Conservation (phyloP, 352 stramenopile genomes). For the Globisporangium paroecandrum region DNA sequence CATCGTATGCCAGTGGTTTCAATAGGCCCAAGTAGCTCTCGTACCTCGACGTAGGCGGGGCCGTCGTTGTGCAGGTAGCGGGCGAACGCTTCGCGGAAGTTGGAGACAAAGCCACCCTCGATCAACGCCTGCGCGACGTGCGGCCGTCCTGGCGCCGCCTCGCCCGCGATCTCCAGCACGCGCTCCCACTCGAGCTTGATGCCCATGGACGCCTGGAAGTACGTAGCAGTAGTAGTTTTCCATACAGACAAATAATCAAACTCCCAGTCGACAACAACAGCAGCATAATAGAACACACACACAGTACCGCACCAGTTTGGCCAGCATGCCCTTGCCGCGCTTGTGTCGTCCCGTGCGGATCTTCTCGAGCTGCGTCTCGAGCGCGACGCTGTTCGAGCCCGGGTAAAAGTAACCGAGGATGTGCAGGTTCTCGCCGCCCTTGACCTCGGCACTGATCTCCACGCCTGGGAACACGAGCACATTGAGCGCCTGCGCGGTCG, state of each 20-base stretch:
- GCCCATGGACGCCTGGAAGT: slow-evolving; percentile 61
- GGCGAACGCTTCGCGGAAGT: slow-evolving; percentile 78
- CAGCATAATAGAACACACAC: background rate
- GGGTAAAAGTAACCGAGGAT: slow-evolving; percentile 86
- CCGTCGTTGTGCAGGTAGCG: slow-evolving; percentile 82
- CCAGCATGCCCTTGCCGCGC: slow-evolving; percentile 78
- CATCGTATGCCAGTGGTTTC: background rate
- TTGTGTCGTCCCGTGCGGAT: slow-evolving; percentile 78
- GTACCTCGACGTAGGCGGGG: slow-evolving; percentile 79
- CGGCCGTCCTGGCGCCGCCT: slow-evolving; percentile 72
- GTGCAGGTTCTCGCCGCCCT: slow-evolving; percentile 79
- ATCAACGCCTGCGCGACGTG: slow-evolving; percentile 80
- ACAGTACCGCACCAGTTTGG: slow-evolving; percentile 56
- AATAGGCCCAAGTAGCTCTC: background rate
- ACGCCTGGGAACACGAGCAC: slow-evolving; percentile 80
- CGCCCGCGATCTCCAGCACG: slow-evolving; percentile 78
- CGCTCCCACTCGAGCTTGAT: slow-evolving; percentile 80
- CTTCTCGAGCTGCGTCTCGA: slow-evolving; percentile 76
- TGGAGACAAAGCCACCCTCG: slow-evolving; percentile 66
- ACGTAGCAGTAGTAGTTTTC: background rate
- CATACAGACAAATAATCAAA: background rate
- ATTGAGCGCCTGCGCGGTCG: slow-evolving; percentile 48
- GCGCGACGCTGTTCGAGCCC: slow-evolving; percentile 63
- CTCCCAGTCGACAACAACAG: background rate
- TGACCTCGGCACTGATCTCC: slow-evolving; percentile 85